Base-by-base conservation (phyloP, 2,329 filamentous ascomycete species). In the Exophiala spinifera region DNA sequence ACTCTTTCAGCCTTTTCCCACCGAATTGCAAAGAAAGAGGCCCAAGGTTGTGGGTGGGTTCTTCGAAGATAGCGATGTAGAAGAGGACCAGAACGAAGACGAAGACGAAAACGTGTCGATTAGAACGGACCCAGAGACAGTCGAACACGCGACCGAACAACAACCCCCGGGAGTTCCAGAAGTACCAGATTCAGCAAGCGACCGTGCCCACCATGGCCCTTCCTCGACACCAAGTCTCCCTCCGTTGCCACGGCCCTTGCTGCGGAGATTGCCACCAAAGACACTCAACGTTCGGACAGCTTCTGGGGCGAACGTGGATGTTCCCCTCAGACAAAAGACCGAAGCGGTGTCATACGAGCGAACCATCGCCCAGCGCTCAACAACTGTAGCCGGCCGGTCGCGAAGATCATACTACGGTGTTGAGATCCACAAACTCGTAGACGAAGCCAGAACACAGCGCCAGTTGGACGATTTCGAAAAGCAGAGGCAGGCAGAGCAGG, bases 371-470 rank as follows among this genome's bases (percentile, higher is more conserved):
- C 69, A 74, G 46, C 74, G 81, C 13, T 83, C 81, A 7, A 70
- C 67, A 3, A 72, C 72, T 2, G 67, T 69, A n/a, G 70, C 76
- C 28, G 80, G 80, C 15, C 77, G 75, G 63, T 83, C 83, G 15
- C 75, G 76, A 45, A 79, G 76, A 60, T 79, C 85, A 63, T 97
- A 91, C 72, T 99, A 96, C 68, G 94, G 94, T 8, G 87, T 99
- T 61, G 87, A 96, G 44, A 94, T 99, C 31, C 91, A 96, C 69
- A 78, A 84, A 51, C 75, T 99, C 36, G 80, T 97, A 53, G 85
- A 88, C 53, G 80, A 86, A 14, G 87, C 2, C 75, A 82, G 49
- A 79, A 80, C 17, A 83, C 90, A 58, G 72, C 80, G 8, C 72
- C 76, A 34, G 70, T 72, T 64, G 4, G 57, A 60, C 19, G 58